Base-by-base conservation (phyloP, 176 grass and related monocot species). In the Tillandsia leiboldiana region DNA sequence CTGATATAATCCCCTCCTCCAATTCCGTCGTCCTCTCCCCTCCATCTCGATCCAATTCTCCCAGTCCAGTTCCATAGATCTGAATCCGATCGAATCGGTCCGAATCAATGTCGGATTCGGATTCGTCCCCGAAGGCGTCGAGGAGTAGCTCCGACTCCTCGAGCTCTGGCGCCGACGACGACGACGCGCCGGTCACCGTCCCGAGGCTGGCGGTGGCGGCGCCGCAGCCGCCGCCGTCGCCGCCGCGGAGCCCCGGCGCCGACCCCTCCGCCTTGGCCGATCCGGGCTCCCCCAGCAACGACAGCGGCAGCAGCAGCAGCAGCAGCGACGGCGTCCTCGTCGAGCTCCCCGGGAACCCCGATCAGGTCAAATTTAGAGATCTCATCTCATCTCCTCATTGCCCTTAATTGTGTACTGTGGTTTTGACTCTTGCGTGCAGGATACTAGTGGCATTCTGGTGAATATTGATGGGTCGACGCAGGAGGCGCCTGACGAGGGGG, bases 241-340 rank as follows among this genome's bases (percentile, higher is more conserved):
- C 64, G 42, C 84, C 53, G 50, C 3, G 63, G 73, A 28, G 84
- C 89, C 1, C 81, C 82, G 64, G 79, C 66, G 69, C 75, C 79
- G 50, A 66, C 49, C 71, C 82, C 71, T 65, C 80, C 26, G 85
- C 87, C 57, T 92, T 86, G 12, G 92, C 33, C 33, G 33, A 42
- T 42, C 33, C 33, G 5, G 33, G 33, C 0, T 42, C 33, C 4
- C 33, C 33, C 33, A 42, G 33, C 33, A 42, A 96, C 48, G 92
- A 96, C 79, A 78, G 89, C 49, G 84, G 86, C 51, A 97, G 89
- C 79, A 78, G 89, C 49, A 78, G 89, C 49, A 81, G 86, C 51
- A 97, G 89, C 83, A 97, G 94, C 79, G 94, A 97, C 49, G 94
- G 94, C 27, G 94, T 97, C 70, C 89, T 97, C 49, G 94, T 97